A percentile compares a stretch with the other conserved stretches of the same genome.
These are phyloP conservation scores for Galeopsis tetrahit DNA, from an alignment of 257 asterid species.

Conservation along the genomic window DNA sequence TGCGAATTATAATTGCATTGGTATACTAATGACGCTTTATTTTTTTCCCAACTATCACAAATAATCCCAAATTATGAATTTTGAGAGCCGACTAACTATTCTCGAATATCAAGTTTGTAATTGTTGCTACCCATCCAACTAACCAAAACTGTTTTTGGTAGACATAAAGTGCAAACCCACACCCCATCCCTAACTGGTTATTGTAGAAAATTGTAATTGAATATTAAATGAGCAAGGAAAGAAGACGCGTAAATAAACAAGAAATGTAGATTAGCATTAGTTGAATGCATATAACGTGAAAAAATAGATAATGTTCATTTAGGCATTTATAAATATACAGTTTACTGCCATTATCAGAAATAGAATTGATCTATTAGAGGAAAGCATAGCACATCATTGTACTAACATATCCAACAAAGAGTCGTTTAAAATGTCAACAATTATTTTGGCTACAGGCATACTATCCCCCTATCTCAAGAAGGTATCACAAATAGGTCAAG, in stretches of 20 bases:
- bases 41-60: background rate
- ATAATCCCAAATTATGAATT: constrained; percentile 18
- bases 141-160: background rate
- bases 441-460: background rate
- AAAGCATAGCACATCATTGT: background rate
- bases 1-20: background rate
- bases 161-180: background rate
- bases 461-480: background rate
- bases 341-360: constrained; percentile 1
- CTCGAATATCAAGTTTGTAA: background rate
- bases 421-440: background rate
- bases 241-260: background rate
- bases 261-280: background rate
- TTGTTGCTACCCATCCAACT: constrained; percentile 18
- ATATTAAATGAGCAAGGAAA: background rate
- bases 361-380: background rate
- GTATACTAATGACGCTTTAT: background rate
- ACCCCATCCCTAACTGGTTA: constrained; percentile 2
- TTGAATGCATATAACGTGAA: background rate
- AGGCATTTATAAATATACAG: background rate
- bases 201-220: constrained; percentile 1
- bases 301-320: background rate
- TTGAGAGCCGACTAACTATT: constrained; percentile 7
- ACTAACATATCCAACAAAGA: background rate
- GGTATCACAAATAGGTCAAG: constrained; percentile 1